Conservation (phyloP, 2,329 filamentous ascomycete genomes). For the Bipolaris victoriae region DNA sequence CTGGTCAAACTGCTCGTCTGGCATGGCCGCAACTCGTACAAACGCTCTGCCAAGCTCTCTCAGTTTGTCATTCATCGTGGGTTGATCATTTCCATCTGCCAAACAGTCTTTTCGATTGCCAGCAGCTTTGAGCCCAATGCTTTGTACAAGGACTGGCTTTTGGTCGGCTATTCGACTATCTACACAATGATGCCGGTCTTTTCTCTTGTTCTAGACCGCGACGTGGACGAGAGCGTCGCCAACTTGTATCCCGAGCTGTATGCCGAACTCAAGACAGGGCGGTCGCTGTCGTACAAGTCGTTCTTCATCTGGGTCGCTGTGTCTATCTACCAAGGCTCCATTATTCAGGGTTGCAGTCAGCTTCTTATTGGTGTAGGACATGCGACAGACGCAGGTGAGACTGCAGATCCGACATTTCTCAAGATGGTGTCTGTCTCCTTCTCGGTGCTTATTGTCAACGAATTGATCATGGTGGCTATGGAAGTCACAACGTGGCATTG, state of each 20-base stretch:
- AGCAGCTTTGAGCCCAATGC: conserved; percentile 92
- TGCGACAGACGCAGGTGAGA: conserved; percentile 1
- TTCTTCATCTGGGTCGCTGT: conserved; percentile 98
- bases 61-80: conserved; percentile 99
- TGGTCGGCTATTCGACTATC: conserved; percentile 94
- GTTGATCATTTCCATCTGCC: conserved; percentile 91
- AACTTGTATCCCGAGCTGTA: conserved; percentile 97
- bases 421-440: conserved; percentile 89
- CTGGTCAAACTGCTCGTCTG: conserved; percentile 97
- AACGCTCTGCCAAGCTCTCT: conserved; percentile 89
- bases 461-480: conserved; percentile 95
- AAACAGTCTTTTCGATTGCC: conserved; percentile 96
- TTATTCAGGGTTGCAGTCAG: conserved; percentile 95
- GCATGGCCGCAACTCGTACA: conserved; percentile 98
- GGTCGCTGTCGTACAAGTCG: conserved; percentile 85
- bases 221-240: conserved; percentile 91
- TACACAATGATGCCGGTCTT: conserved; percentile 95
- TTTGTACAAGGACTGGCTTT: conserved; percentile 90
- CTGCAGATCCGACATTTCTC: conserved; percentile 37
- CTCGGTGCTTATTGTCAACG: conserved; percentile 89
- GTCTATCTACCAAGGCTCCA: conserved; percentile 90
- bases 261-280: conserved; percentile 91
- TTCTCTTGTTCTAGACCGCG: conserved; percentile 89
- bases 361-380: conserved; percentile 74
- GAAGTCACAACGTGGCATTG: conserved; percentile 98